Evolutionary conservation across 768 basidiomycete species (phyloP).

Genomic region (Mycena epipterygia): DNA sequence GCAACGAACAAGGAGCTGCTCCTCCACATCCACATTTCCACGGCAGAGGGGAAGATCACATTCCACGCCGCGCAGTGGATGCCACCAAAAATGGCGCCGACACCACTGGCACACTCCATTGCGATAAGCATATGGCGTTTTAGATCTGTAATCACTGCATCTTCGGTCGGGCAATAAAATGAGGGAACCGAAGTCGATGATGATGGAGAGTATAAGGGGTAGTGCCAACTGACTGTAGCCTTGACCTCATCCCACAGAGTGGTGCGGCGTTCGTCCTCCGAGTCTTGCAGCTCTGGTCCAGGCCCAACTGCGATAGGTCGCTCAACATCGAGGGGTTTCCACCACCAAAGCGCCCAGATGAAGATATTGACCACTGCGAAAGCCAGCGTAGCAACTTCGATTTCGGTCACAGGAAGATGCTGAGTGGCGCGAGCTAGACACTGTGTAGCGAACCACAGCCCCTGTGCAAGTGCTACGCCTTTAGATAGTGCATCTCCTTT

Average conservation of each 20-base stretch:
- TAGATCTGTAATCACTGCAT: conserved; percentile 11
- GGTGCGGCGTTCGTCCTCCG: neutral
- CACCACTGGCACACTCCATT: neutral
- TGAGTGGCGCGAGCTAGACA: conserved; percentile 41
- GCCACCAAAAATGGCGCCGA: conserved; percentile 39
- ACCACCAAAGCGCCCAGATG: conserved; percentile 53
- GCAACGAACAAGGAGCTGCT: conserved; percentile 25
- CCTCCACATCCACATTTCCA: conserved; percentile 38
- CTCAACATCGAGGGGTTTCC: conserved; percentile 49
- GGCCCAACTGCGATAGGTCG: neutral
- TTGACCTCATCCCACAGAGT: neutral
- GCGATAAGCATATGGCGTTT: conserved; percentile 29
- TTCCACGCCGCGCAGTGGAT: conserved; percentile 44
- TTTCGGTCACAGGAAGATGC: conserved; percentile 47
- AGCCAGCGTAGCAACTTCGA: conserved; percentile 52
- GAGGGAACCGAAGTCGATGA: neutral
- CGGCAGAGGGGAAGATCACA: conserved; percentile 35
- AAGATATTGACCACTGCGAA: conserved; percentile 46
- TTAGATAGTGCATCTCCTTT: conserved; percentile 53
- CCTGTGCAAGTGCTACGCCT: conserved; percentile 47
- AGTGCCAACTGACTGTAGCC: neutral
- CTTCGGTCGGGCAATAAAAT: neutral
- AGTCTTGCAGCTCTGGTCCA: neutral
- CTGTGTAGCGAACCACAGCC: conserved; percentile 50
- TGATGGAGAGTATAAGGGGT: neutral